Evolutionary conservation across 768 basidiomycete genomes (phyloP).

Genomic region (Royoungia palumana): DNA sequence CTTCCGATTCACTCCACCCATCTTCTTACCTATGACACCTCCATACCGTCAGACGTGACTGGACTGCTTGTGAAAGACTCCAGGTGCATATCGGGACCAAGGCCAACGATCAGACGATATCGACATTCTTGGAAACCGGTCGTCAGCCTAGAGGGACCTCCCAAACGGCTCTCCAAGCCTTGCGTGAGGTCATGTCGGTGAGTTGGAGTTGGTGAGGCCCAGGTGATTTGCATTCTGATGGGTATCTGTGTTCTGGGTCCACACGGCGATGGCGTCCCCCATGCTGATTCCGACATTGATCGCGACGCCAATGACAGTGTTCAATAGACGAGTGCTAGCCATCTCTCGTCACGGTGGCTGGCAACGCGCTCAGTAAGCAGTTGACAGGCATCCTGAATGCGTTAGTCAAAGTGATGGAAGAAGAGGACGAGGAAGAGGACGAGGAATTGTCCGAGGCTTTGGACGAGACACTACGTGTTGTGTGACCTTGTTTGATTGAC

Average conservation of each 20-base stretch:
- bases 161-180: conserved; percentile 91
- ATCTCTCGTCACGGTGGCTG: conserved; percentile 91
- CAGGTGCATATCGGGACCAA: conserved; percentile 88
- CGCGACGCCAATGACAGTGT: conserved; percentile 85
- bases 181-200: conserved; percentile 92
- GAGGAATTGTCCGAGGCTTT: conserved; percentile 71
- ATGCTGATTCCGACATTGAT: conserved; percentile 93
- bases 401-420: conserved; percentile 74
- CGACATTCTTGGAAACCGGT: conserved; percentile 89
- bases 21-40: no score
- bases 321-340: conserved; percentile 92
- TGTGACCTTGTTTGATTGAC: conserved; percentile 76
- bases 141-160: conserved; percentile 90
- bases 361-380: conserved; percentile 81
- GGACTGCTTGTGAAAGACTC: no score
- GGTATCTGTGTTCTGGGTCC: conserved; percentile 52
- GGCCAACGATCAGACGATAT: conserved; percentile 96
- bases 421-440: conserved; percentile 55
- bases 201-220: conserved; percentile 20
- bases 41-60: no score
- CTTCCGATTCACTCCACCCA: no score
- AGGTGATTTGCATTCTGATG: neutral
- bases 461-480: conserved; percentile 67
- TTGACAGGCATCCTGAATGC: conserved; percentile 75
- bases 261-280: conserved; percentile 94